Conservation (phyloP, 345 rosid species). For the Triadica sebifera region DNA sequence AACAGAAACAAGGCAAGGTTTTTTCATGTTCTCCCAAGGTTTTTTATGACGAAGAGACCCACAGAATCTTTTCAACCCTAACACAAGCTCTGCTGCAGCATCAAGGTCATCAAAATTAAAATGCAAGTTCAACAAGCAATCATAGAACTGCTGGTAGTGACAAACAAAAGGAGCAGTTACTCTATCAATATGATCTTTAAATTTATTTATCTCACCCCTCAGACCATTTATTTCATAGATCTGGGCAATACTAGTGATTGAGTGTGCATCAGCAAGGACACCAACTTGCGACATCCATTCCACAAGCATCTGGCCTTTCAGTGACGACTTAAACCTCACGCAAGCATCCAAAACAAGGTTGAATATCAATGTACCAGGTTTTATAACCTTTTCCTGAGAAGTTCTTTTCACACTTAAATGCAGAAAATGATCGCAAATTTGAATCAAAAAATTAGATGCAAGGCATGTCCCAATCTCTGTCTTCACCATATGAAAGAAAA, state of each 20-base stretch:
- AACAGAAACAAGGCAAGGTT: constrained; percentile 54
- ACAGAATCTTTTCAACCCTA: constrained; percentile 42
- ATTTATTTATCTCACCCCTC: constrained; percentile 70
- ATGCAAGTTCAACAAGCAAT: constrained; percentile 64
- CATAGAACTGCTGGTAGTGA: constrained; percentile 58
- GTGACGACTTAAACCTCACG: constrained; percentile 56
- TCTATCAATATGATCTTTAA: constrained; percentile 50
- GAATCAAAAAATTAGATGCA: constrained; percentile 66
- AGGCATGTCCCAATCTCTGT: constrained; percentile 61
- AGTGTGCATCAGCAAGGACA: constrained; percentile 69
- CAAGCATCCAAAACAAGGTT: constrained; percentile 78
- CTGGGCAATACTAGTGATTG: constrained; percentile 53
- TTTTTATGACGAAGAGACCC: constrained; percentile 24
- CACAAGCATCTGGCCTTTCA: constrained; percentile 67
- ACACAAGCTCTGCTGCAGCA: constrained; percentile 57
- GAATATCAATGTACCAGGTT: constrained; percentile 63
- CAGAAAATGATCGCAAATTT: constrained; percentile 47
- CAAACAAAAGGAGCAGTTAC: constrained; percentile 40
- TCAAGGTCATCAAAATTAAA: constrained; percentile 70
- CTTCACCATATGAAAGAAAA: constrained; percentile 75
- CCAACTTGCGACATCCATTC: constrained; percentile 62
- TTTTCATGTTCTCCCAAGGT: constrained; percentile 23
- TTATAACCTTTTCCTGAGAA: constrained; percentile 30
- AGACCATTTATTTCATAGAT: constrained; percentile 73
- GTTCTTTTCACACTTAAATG: constrained; percentile 20